phyloP scores from a whole-genome alignment of 1,284 basidiomycete species.

The Tilletia walkeri region DNA sequence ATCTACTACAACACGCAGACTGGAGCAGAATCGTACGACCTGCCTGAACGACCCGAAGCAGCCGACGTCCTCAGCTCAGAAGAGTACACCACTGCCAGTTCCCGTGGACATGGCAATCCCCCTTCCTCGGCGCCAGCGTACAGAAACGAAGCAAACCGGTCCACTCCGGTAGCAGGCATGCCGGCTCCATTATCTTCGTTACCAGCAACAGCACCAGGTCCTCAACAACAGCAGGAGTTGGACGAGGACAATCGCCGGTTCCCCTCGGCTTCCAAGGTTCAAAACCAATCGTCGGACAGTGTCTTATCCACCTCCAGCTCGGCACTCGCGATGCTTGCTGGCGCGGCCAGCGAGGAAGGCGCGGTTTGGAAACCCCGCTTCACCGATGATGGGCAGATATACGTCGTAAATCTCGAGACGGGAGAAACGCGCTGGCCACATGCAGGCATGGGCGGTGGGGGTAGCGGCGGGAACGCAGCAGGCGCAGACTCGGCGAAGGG shows the following conservation, averaged over 20 bases:
- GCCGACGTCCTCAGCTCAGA: conserved; percentile 13
- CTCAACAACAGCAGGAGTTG: not conserved
- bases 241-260: not conserved
- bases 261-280: too few relatives aligned
- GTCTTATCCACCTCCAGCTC: too few relatives aligned
- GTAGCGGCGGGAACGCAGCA: not conserved
- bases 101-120: not conserved
- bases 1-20: conserved; percentile 90
- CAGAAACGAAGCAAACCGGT: not conserved
- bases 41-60: conserved; percentile 61
- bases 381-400: conserved; percentile 3
- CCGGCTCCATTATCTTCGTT: not conserved
- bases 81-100: conserved; percentile 14
- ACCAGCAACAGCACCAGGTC: not conserved
- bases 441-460: not conserved
- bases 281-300: too few relatives aligned
- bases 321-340: not conserved
- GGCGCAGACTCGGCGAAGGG: not conserved
- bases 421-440: conserved; percentile 12
- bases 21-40: conserved; percentile 77
- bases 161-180: not conserved
- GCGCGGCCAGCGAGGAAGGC: not conserved
- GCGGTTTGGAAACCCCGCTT: not conserved
- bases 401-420: conserved; percentile 15
- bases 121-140: not conserved